Percentiles rank a stretch among this genome's conserved stretches.
Evolutionary conservation across 208 protist species (phyloP).

Genomic region (Borovskyia barvae): DNA sequence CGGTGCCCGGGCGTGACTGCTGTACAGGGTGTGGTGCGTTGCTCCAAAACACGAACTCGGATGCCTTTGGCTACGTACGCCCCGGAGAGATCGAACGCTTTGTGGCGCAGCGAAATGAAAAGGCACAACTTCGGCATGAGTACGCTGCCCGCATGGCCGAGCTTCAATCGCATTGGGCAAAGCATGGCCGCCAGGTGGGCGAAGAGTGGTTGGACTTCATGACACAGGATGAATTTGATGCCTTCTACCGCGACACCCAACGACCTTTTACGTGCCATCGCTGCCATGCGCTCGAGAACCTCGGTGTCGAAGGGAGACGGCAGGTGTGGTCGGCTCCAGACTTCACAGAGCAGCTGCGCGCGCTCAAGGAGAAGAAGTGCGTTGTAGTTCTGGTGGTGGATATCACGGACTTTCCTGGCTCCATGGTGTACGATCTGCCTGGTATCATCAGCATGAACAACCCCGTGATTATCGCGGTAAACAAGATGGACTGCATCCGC

Average conservation of each 20-base stretch:
- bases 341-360: slow-evolving; percentile 83
- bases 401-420: slow-evolving; percentile 89
- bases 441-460: slow-evolving; percentile 93
- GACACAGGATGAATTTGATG: slow-evolving; percentile 92
- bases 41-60: slow-evolving; percentile 70
- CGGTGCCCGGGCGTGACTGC: slow-evolving; percentile 77
- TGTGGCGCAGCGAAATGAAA: slow-evolving; percentile 51
- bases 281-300: slow-evolving; percentile 87
- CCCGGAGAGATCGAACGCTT: slow-evolving; percentile 77
- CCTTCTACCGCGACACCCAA: slow-evolving; percentile 75
- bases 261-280: slow-evolving; percentile 83
- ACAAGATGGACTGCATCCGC: slow-evolving; percentile 91
- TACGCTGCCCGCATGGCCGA: slow-evolving; percentile 90
- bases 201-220: slow-evolving; percentile 94
- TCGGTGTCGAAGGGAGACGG: slow-evolving; percentile 72
- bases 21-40: slow-evolving; percentile 86
- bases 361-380: slow-evolving; percentile 76
- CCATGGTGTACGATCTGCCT: slow-evolving; percentile 89
- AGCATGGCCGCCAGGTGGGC: slow-evolving; percentile 86
- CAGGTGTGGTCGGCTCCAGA: slow-evolving; percentile 90
- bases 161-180: slow-evolving; percentile 87
- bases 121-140: slow-evolving; percentile 50
- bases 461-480: slow-evolving; percentile 85
- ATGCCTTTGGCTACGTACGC: slow-evolving; percentile 79
- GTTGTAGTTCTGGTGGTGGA: slow-evolving; percentile 90